Evolutionary conservation across 345 rosid genomes (phyloP), one percentile per base, ranked within the genome.

Genomic region (Populus tremula): DNA sequence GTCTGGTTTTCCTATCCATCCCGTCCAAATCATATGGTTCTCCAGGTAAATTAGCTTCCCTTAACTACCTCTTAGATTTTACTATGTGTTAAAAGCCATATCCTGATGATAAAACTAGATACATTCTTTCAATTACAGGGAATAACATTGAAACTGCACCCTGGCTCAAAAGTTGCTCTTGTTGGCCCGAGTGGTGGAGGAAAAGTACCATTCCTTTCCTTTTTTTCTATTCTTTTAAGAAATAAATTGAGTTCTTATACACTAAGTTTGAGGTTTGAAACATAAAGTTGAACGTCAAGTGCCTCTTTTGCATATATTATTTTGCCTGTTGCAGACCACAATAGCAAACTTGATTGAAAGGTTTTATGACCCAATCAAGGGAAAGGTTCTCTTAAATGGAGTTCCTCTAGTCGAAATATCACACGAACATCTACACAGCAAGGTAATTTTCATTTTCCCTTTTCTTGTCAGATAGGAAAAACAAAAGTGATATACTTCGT

Each of bases 161-260:
- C 98, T 38, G 97, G 93, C 77, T 89, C 97, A 54, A 95, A 93
- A 88, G 88, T 91, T 74, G 99, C 99, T 29, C 96, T 93, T 50
- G 99, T 95, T 33, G 99, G 99, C 77, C 99, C 96, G 64, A 95
- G 98, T 75, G 99, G 99, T 74, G 99, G 99, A 17, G 99, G 99
- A 78, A 95, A 95, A 85, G 97, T 95, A 89, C 84, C 35, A 75
- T 75, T 75, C 5, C 43, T 45, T 4, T 47, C 5, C 20, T 69
- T 68, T 23, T 23, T 50, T 39, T 68, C 67, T 43, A 49, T 53
- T 43, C 4, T n/a, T 11, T 59, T 36, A 54, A 39, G 10, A 27
- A 21, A 54, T 21, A 56, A 4, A 56, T 3, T 2, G n/a, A 56
- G 2, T 0, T 56, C 27, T 10, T 56, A n/a, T 3, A 25, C 25